These are phyloP conservation scores for Penicillium subrubescens DNA, from an alignment of 495 filamentous ascomycete species.

Conservation along the genomic window DNA sequence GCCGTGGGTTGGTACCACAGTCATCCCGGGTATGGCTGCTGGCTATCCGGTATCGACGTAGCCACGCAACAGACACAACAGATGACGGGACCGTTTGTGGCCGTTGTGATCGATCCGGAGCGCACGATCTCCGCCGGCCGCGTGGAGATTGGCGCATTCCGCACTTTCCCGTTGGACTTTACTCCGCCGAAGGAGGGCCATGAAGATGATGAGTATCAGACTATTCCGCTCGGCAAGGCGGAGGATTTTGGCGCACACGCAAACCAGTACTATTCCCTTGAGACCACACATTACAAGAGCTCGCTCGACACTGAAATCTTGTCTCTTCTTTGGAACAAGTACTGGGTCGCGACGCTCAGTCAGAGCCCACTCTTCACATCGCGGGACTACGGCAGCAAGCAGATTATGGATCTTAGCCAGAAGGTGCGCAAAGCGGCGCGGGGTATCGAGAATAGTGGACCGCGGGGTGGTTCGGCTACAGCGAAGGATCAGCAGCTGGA, in stretches of 20 bases:
- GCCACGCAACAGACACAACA: slow-evolving; percentile 84
- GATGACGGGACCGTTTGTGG: slow-evolving; percentile 87
- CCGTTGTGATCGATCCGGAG: slow-evolving; percentile 96
- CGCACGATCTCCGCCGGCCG: slow-evolving; percentile 92
- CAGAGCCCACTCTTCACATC: slow-evolving; percentile 91
- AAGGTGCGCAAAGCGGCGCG: slow-evolving; percentile 70
- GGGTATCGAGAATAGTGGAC: slow-evolving; percentile 44
- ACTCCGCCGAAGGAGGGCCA: slow-evolving; percentile 52
- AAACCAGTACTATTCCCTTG: slow-evolving; percentile 84
- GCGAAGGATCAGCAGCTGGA: slow-evolving; percentile 67
- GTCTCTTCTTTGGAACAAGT: slow-evolving; percentile 96
- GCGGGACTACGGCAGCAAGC: slow-evolving; percentile 88
- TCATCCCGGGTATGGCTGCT: slow-evolving; percentile 98
- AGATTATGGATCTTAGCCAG: slow-evolving; percentile 82
- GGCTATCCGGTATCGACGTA: slow-evolving; percentile 96
- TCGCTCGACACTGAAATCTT: slow-evolving; percentile 83
- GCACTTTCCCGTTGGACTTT: slow-evolving; percentile 83
- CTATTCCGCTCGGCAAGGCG: slow-evolving; percentile 86
- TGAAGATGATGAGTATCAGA: slow-evolving; percentile 53
- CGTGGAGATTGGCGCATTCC: slow-evolving; percentile 96
- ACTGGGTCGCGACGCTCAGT: slow-evolving; percentile 99
- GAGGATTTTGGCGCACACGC: slow-evolving; percentile 96
- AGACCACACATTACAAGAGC: slow-evolving; percentile 91
- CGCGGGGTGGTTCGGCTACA: slow-evolving; percentile 30
- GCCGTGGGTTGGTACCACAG: slow-evolving; percentile 98